Evolutionary conservation across 257 asterid species (phyloP).

Genomic region (Petrea volubilis): DNA sequence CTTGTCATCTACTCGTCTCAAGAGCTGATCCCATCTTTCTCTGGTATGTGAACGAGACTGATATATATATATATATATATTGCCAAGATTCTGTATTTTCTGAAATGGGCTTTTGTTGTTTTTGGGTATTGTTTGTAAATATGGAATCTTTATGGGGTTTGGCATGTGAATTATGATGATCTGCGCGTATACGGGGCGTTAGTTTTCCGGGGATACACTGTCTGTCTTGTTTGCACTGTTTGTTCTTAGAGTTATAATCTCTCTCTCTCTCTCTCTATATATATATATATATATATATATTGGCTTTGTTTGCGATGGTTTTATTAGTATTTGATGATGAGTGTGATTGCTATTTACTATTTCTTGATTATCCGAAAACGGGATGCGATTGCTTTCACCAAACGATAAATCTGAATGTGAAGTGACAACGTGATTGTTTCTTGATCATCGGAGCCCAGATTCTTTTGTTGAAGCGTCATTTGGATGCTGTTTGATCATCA

Average conservation of each 20-base stretch:
- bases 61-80: not conserved
- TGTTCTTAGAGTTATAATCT: not conserved
- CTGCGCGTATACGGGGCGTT: not conserved
- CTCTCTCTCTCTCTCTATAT: too few species aligned
- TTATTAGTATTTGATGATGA: not conserved
- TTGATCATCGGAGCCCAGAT: not conserved
- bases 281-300: too few species aligned
- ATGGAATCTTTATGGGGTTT: not conserved
- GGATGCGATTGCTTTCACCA: not conserved
- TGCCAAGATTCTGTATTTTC: not conserved
- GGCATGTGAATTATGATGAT: not conserved
- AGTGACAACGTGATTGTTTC: not conserved
- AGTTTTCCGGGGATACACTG: not conserved
- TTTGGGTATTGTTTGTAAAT: not conserved
- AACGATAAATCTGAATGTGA: not conserved
- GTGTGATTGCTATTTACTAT: not conserved
- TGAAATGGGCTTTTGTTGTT: not conserved
- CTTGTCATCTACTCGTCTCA: not conserved
- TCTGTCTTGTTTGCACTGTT: not conserved
- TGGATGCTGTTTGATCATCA: not conserved
- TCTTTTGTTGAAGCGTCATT: not conserved
- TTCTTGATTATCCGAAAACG: not conserved
- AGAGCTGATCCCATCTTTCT: slow-evolving; percentile 1
- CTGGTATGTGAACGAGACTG: not conserved
- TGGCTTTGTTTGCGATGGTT: not conserved